These are phyloP conservation scores for Yamadazyma friedrichii DNA, from an alignment of 1,139 yeast species.

Conservation along the genomic window DNA sequence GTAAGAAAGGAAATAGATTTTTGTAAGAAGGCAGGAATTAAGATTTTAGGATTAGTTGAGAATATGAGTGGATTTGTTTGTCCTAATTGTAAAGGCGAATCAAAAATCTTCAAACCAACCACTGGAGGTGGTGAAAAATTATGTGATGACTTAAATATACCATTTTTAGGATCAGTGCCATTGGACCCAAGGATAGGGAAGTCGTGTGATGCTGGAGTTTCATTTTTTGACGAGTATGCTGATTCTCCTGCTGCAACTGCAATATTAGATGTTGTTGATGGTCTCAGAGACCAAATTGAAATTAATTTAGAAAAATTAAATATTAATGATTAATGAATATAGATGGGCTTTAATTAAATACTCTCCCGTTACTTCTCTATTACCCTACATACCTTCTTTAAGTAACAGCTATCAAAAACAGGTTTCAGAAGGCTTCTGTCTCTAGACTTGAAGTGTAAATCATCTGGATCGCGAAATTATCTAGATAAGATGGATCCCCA, in stretches of 20 bases:
- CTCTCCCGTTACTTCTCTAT: neutral
- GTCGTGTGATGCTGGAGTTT: constrained; percentile 86
- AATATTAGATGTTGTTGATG: constrained; percentile 78
- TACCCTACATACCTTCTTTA: constrained; percentile 2
- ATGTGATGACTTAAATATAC: constrained; percentile 74
- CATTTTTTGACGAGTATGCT: constrained; percentile 78
- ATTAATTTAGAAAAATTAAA: constrained; percentile 18
- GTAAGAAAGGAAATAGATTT: constrained; percentile 96
- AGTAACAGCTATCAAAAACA: neutral
- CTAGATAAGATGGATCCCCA: constrained; percentile 3
- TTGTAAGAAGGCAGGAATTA: constrained; percentile 86
- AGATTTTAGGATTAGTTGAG: constrained; percentile 86
- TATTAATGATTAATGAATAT: constrained; percentile 11
- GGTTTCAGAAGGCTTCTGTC: too few relatives aligned
- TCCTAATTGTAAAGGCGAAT: constrained; percentile 88
- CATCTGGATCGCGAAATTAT: constrained; percentile 1
- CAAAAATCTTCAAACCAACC: constrained; percentile 88
- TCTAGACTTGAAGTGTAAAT: too few relatives aligned
- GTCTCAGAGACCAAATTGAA: constrained; percentile 48
- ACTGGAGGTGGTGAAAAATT: constrained; percentile 93
- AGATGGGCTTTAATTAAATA: neutral
- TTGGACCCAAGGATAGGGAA: constrained; percentile 92
- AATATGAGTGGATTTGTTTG: constrained; percentile 99
- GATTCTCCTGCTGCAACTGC: constrained; percentile 94
- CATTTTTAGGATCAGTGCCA: constrained; percentile 89